These are phyloP conservation scores for Metschnikowia kofuensis DNA, from an alignment of 805 yeast species.

Conservation along the genomic window DNA sequence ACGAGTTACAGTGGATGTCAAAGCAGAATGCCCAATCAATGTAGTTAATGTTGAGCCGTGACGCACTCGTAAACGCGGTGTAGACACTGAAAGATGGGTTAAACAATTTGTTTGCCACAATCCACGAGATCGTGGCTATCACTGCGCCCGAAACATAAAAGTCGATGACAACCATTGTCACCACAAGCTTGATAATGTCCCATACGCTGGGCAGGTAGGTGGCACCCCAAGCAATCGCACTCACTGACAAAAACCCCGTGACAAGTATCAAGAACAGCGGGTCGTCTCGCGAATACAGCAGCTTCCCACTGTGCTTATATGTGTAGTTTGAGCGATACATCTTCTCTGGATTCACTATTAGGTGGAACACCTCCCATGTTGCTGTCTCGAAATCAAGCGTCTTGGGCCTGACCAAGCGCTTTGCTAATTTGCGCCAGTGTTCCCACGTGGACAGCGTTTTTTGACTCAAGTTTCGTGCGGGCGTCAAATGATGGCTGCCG, in stretches of 20 bases:
- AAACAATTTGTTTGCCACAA: conserved; percentile 63
- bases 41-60: conserved; percentile 28
- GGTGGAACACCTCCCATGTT: conserved; percentile 80
- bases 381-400: conserved; percentile 92
- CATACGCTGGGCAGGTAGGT: conserved; percentile 66
- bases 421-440: conserved; percentile 30
- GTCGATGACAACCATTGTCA: conserved; percentile 84
- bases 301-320: conserved; percentile 58
- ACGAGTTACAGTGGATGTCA: conserved; percentile 82
- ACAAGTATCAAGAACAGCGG: conserved; percentile 81
- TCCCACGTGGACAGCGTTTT: conserved; percentile 17
- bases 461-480: conserved; percentile 11
- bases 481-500: conserved; percentile 15
- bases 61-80: conserved; percentile 11
- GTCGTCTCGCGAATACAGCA: conserved; percentile 87
- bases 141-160: conserved; percentile 68
- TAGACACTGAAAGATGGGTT: conserved; percentile 24
- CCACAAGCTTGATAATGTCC: conserved; percentile 61
- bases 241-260: conserved; percentile 59
- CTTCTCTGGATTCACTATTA: conserved; percentile 71
- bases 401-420: conserved; percentile 58
- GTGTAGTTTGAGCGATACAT: conserved; percentile 75
- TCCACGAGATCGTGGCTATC: conserved; percentile 73
- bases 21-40: conserved; percentile 95
- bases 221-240: conserved; percentile 89